Percentiles rank a stretch among this genome's conserved stretches.
These are phyloP conservation scores for Arctium lappa DNA, from an alignment of 129 eudicot genomes.

Conservation along the genomic window DNA sequence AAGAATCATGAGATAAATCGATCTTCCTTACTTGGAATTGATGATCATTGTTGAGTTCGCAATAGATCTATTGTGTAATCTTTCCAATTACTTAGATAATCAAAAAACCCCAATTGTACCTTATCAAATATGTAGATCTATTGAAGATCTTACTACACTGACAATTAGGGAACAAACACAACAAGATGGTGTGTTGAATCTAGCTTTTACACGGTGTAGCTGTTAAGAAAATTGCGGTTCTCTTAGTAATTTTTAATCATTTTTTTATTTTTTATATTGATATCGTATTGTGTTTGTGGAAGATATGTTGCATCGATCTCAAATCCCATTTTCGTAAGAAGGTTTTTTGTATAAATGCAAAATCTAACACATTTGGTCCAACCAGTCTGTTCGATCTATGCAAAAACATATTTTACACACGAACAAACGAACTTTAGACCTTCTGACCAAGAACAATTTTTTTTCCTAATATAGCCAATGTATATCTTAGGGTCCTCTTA, in stretches of 20 bases:
- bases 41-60: background rate
- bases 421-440: background rate
- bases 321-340: background rate
- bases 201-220: background rate
- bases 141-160: background rate
- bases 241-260: background rate
- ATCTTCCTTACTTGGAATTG: background rate
- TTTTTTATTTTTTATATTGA: background rate
- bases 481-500: background rate
- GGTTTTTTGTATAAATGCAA: background rate
- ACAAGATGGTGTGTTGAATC: background rate
- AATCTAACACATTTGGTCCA: background rate
- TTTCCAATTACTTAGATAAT: background rate
- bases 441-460: background rate
- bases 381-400: background rate
- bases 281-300: background rate
- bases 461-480: background rate
- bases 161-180: background rate
- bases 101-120: background rate
- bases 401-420: background rate
- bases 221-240: background rate
- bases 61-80: background rate
- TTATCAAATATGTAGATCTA: background rate
- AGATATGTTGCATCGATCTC: background rate
- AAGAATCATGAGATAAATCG: background rate